These are phyloP conservation scores for Fusarium chuoi DNA, from an alignment of 2,329 filamentous ascomycete species.

Conservation along the genomic window DNA sequence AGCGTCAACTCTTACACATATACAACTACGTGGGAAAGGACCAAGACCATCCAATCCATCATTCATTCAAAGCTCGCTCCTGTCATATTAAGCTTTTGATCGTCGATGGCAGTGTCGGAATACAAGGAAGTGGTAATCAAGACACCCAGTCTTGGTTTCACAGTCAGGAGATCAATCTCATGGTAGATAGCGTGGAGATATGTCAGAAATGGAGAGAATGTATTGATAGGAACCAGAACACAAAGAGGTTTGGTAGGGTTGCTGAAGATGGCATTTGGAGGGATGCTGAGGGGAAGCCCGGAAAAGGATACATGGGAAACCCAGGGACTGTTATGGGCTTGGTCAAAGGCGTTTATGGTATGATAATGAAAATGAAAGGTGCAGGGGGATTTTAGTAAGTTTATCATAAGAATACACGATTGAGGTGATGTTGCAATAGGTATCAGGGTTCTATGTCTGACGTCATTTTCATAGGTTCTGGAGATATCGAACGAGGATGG, in stretches of 20 bases:
- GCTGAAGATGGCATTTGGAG: conserved; percentile 35
- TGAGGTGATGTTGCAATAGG: no score
- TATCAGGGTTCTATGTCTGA: no score
- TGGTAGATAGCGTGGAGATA: conserved; percentile 72
- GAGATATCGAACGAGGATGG: neutral
- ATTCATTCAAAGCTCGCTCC: conserved; percentile 71
- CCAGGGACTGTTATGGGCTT: conserved; percentile 19
- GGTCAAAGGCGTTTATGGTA: conserved; percentile 25
- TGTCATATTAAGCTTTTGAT: conserved; percentile 85
- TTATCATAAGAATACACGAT: neutral
- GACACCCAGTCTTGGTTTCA: conserved; percentile 86
- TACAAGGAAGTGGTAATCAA: conserved; percentile 81
- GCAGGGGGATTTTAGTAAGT: neutral
- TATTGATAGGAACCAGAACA: conserved; percentile 74
- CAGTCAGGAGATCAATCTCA: conserved; percentile 79
- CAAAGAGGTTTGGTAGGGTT: conserved; percentile 63
- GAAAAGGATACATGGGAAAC: conserved; percentile 32
- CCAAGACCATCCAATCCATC: conserved; percentile 73
- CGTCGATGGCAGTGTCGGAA: conserved; percentile 73
- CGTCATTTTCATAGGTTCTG: neutral
- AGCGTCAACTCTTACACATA: conserved; percentile 60
- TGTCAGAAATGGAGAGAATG: conserved; percentile 72
- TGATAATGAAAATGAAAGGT: conserved; percentile 28
- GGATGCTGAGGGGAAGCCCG: conserved; percentile 20
- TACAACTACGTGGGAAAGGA: conserved; percentile 81